Percentiles rank a stretch among this genome's conserved stretches.
Evolutionary conservation across 2,329 filamentous ascomycete genomes (phyloP).

Genomic region (Curvularia verruculosa): DNA sequence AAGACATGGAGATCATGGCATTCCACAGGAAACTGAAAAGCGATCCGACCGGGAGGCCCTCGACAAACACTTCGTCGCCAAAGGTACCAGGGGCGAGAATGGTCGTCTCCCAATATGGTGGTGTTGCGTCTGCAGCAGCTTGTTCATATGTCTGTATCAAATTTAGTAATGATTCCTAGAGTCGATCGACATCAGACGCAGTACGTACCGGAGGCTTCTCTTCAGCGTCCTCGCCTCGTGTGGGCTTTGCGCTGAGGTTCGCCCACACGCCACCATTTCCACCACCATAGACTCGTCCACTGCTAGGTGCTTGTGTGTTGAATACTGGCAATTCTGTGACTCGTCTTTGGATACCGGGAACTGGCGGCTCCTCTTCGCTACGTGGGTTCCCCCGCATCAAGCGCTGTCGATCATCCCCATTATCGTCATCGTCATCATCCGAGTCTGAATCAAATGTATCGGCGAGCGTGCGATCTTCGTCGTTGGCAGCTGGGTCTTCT

Average conservation of each 20-base stretch:
- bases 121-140: conserved; percentile 92
- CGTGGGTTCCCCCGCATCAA: conserved; percentile 72
- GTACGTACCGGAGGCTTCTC: conserved; percentile 87
- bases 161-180: conserved; percentile 43
- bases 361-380: conserved; percentile 32
- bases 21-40: conserved; percentile 91
- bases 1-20: conserved; percentile 93
- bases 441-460: conserved; percentile 87
- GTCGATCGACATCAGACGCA: background rate
- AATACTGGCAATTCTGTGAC: conserved; percentile 63
- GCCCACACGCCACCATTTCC: conserved; percentile 95
- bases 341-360: conserved; percentile 53
- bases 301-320: conserved; percentile 46
- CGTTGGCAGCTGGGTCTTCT: conserved; percentile 57
- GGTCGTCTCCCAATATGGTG: conserved; percentile 98
- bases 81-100: conserved; percentile 91
- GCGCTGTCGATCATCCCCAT: conserved; percentile 80
- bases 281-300: conserved; percentile 67
- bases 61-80: conserved; percentile 95
- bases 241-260: conserved; percentile 89
- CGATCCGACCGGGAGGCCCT: conserved; percentile 90
- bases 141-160: conserved; percentile 85
- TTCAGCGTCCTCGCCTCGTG: conserved; percentile 79
- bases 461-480: conserved; percentile 80
- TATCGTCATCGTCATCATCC: conserved; percentile 62